A percentile compares a stretch with the other conserved stretches of the same genome.
Evolutionary conservation across 2,329 filamentous ascomycete species (phyloP).

Genomic region (Dactylellina cionopaga): DNA sequence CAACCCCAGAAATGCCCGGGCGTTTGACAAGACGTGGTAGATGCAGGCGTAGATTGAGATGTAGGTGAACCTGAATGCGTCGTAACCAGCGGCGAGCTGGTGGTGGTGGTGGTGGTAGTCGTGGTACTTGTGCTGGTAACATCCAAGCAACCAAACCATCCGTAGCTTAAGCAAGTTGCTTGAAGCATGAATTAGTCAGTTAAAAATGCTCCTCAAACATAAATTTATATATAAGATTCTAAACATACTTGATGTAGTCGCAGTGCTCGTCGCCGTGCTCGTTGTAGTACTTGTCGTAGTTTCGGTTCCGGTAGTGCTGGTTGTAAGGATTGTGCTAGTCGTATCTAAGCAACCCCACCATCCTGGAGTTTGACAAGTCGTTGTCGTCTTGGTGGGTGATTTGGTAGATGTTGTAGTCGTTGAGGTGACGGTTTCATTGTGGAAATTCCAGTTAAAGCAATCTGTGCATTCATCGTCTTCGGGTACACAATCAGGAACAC

Average conservation of each 20-base stretch:
- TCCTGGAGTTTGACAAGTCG: constrained; percentile 55
- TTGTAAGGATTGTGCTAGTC: constrained; percentile 51
- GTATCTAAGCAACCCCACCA: constrained; percentile 57
- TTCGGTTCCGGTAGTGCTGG: constrained; percentile 40
- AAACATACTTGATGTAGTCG: constrained; percentile 28
- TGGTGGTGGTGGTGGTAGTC: constrained; percentile 52
- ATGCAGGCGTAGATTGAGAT: constrained; percentile 52
- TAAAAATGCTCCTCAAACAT: not conserved
- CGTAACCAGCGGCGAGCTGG: constrained; percentile 51
- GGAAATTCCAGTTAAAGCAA: constrained; percentile 93
- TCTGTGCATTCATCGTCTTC: constrained; percentile 84
- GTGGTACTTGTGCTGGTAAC: constrained; percentile 41
- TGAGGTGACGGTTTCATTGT: constrained; percentile 88
- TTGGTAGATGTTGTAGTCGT: constrained; percentile 69
- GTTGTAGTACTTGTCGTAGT: constrained; percentile 51
- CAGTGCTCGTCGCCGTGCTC: constrained; percentile 50
- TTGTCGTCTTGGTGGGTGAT: constrained; percentile 59
- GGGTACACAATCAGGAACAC: constrained; percentile 77
- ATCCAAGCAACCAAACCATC: constrained; percentile 57
- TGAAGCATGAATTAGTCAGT: not conserved
- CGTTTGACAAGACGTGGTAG: constrained; percentile 27
- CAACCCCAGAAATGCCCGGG: constrained; percentile 53
- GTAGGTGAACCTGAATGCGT: constrained; percentile 54
- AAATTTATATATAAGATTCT: not conserved
- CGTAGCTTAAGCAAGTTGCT: constrained; percentile 54